Percentiles rank a stretch among this genome's conserved stretches.
Conservation (phyloP, 129 eudicot genomes). For the Rutidosis leptorrhynchoides region DNA sequence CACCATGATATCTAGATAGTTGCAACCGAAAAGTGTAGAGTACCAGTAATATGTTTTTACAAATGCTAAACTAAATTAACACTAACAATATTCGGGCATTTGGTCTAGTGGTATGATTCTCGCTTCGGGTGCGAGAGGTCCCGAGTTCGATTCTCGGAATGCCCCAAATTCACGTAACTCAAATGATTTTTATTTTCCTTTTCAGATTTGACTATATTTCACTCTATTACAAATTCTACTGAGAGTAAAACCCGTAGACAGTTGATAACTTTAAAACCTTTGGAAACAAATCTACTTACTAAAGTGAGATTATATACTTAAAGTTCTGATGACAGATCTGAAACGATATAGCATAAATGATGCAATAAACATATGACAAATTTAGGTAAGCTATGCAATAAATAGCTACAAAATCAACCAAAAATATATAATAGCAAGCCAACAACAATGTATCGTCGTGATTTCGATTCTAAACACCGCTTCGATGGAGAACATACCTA, state of each 20-base stretch:
- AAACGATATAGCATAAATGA: neutral
- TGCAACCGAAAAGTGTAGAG: neutral
- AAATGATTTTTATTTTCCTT: neutral
- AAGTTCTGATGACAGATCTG: neutral
- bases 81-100: conserved; percentile 47
- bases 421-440: too few relatives aligned
- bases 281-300: conserved; percentile 17
- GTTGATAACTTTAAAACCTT: neutral
- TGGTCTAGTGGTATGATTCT: conserved; percentile 99
- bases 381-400: neutral
- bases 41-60: neutral
- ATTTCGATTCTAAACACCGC: conserved; percentile 60
- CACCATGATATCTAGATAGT: neutral
- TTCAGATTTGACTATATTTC: neutral
- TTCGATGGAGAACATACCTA: conserved; percentile 59
- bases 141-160: conserved; percentile 99
- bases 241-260: neutral
- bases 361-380: neutral
- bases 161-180: conserved; percentile 48
- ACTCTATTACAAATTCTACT: neutral
- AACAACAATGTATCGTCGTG: conserved; percentile 66
- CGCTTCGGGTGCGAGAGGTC: conserved; percentile 99
- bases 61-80: neutral
- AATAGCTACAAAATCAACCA: conserved; percentile 5
- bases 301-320: conserved; percentile 1